phyloP scores from a whole-genome alignment of 129 eudicot genomes.

The Deinandra increscens region DNA sequence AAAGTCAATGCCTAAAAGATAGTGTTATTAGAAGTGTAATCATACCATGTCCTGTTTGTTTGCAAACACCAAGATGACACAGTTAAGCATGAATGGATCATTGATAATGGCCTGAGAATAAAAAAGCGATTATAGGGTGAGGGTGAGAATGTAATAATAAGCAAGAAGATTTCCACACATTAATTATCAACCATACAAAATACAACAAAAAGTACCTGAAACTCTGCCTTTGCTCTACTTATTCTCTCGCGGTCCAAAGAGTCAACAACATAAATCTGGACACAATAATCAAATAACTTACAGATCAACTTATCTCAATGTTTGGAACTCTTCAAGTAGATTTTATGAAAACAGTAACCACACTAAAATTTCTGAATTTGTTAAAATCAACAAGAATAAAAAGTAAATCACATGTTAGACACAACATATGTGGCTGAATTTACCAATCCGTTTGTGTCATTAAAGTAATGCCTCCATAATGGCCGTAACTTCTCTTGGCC shows the following conservation, averaged over 20 bases:
- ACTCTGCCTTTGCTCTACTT: conserved; percentile 80
- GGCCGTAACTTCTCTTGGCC: conserved; percentile 98
- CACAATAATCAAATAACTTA: conserved; percentile 15
- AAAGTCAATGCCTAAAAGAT: background rate
- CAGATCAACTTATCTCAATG: conserved; percentile 1
- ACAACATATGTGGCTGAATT: conserved; percentile 9
- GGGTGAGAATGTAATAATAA: background rate
- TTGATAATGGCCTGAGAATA: conserved; percentile 72
- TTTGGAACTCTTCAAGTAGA: conserved; percentile 5
- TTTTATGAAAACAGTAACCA: background rate
- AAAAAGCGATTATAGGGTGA: conserved; percentile 21
- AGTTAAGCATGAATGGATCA: conserved; percentile 94
- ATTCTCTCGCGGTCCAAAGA: conserved; percentile 98
- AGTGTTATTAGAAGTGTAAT: conserved; percentile 19
- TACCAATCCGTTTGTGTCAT: conserved; percentile 96
- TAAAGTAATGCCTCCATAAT: conserved; percentile 97
- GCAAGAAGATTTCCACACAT: background rate
- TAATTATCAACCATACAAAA: background rate
- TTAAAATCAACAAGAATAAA: conserved; percentile 1
- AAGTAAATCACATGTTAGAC: background rate
- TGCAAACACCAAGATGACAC: conserved; percentile 94
- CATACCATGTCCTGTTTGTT: conserved; percentile 98
- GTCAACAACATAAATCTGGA: conserved; percentile 95
- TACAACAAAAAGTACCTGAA: conserved; percentile 55
- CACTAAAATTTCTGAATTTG: background rate